A percentile compares a stretch with the other conserved stretches of the same genome.
phyloP scores from a whole-genome alignment of 1,284 basidiomycete species.

The Sanghuangporus baumii region DNA sequence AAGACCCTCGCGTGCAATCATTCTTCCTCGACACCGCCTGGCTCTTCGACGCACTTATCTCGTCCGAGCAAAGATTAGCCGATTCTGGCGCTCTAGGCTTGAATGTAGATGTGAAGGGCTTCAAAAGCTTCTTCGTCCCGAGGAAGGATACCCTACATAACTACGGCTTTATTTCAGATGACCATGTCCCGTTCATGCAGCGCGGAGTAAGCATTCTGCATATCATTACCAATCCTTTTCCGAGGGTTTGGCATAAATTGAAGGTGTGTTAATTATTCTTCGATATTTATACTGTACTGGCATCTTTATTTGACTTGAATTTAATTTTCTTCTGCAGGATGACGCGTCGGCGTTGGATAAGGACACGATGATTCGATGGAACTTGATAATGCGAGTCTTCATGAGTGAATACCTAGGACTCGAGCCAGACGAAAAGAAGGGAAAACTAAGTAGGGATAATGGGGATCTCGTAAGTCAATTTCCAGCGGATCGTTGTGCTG shows the following conservation, averaged over 20 bases:
- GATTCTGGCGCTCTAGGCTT: slow-evolving; percentile 52
- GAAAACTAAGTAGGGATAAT: slow-evolving; percentile 3
- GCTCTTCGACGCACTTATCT: slow-evolving; percentile 75
- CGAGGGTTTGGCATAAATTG: slow-evolving; percentile 86
- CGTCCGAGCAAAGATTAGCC: slow-evolving; percentile 62
- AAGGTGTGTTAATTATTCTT: slow-evolving; percentile 34
- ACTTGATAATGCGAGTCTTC: slow-evolving; percentile 82
- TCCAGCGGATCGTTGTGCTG: neutral
- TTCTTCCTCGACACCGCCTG: slow-evolving; percentile 88
- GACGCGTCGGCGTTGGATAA: slow-evolving; percentile 84
- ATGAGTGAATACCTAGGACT: slow-evolving; percentile 88
- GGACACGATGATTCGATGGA: slow-evolving; percentile 86
- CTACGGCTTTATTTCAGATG: slow-evolving; percentile 79
- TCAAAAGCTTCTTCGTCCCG: slow-evolving; percentile 59
- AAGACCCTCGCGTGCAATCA: slow-evolving; percentile 65
- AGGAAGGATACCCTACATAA: slow-evolving; percentile 37
- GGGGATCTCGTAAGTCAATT: slow-evolving; percentile 18
- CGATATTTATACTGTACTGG: neutral
- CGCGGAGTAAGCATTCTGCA: slow-evolving; percentile 88
- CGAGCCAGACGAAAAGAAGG: slow-evolving; percentile 32
- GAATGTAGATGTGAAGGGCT: slow-evolving; percentile 36
- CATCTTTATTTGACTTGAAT: neutral
- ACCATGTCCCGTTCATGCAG: slow-evolving; percentile 88
- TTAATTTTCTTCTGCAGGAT: slow-evolving; percentile 49
- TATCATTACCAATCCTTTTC: slow-evolving; percentile 88